phyloP scores from a whole-genome alignment of 2,329 filamentous ascomycete genomes.

The Hymenoscyphus scutula region DNA sequence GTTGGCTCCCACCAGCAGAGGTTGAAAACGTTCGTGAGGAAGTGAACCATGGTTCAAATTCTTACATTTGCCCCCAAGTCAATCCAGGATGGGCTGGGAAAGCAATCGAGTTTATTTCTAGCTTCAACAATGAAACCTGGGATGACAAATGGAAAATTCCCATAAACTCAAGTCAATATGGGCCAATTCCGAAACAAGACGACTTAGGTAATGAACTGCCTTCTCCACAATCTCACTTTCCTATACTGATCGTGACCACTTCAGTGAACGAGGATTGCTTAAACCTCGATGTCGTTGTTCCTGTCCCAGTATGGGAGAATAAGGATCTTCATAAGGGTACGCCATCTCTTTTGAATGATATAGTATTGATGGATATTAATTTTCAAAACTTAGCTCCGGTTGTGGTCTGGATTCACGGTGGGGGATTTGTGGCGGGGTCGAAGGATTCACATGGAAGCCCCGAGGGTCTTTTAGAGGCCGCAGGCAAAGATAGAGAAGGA shows the following conservation, averaged over 20 bases:
- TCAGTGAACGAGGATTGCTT: neutral
- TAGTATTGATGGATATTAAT: too few species aligned
- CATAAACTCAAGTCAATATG: neutral
- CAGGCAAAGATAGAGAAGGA: neutral
- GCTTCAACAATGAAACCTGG: neutral
- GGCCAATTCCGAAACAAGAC: neutral
- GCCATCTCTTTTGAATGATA: neutral
- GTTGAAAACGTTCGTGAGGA: neutral
- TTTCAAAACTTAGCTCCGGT: neutral
- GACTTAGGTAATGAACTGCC: neutral
- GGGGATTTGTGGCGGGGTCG: neutral
- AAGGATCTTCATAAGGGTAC: neutral
- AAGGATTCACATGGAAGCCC: neutral
- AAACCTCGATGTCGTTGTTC: neutral
- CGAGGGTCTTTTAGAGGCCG: neutral
- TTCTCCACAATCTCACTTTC: neutral
- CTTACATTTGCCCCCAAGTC: neutral
- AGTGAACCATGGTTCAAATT: neutral
- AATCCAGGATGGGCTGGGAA: neutral
- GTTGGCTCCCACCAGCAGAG: neutral
- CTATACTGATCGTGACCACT: neutral
- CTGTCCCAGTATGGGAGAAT: neutral
- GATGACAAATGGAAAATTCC: neutral
- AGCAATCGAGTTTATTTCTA: neutral
- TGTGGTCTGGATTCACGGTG: neutral